A percentile compares a stretch with the other conserved stretches of the same genome.
Conservation (phyloP, 2,329 filamentous ascomycete species). For the Colletotrichum coccodes region DNA sequence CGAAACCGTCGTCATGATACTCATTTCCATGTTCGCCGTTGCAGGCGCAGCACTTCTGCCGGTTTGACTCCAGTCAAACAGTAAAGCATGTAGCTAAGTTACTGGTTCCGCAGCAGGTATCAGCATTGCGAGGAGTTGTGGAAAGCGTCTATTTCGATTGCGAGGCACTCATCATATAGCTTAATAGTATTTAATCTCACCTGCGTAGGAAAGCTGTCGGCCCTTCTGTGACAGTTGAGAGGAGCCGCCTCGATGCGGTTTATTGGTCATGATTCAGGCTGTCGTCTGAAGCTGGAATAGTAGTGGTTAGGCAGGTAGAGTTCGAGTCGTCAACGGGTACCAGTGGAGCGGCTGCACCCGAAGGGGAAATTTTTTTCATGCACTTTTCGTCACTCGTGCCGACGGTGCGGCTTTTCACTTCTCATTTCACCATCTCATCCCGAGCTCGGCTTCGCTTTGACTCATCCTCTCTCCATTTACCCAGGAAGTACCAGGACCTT, state of each 20-base stretch:
- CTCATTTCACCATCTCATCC: neutral
- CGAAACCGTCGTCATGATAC: neutral
- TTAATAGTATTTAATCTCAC: neutral
- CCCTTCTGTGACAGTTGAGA: neutral
- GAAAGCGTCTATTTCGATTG: neutral
- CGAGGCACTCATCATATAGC: neutral
- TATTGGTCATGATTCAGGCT: neutral
- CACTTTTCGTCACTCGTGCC: constrained; percentile 18
- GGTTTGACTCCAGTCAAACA: neutral
- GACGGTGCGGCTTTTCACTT: constrained; percentile 13
- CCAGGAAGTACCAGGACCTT: neutral
- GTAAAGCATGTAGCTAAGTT: neutral
- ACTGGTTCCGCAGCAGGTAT: neutral
- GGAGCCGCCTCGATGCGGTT: too few relatives aligned
- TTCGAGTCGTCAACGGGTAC: neutral
- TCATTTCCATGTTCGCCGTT: neutral
- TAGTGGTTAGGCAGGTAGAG: constrained; percentile 1
- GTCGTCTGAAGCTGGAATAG: neutral
- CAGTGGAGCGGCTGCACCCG: constrained; percentile 27
- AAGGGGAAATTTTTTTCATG: constrained; percentile 28
- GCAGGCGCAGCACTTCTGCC: neutral
- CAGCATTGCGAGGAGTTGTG: neutral
- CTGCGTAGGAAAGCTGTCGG: too few relatives aligned
- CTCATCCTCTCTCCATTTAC: constrained; percentile 7
- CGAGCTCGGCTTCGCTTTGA: constrained; percentile 23